Conservation (phyloP, 768 basidiomycete species). For the Ramaria sp. region DNA sequence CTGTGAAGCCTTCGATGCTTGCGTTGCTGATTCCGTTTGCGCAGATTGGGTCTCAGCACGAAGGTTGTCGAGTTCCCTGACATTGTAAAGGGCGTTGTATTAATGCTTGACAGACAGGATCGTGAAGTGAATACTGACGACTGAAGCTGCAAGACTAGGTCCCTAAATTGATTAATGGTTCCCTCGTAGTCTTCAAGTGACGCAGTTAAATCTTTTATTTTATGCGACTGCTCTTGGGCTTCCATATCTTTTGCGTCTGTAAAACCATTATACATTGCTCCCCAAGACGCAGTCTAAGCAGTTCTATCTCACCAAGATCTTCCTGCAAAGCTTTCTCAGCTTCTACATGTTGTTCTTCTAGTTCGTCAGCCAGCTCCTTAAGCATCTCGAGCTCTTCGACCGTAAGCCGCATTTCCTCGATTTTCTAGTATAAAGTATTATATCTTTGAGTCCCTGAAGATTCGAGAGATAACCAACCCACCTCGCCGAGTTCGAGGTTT, state of each 20-base stretch:
- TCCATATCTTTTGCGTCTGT: constrained; percentile 61
- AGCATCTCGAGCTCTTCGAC: constrained; percentile 95
- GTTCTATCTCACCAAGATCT: constrained; percentile 63
- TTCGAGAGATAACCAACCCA: constrained; percentile 17
- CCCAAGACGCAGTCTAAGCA: constrained; percentile 1
- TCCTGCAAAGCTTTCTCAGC: constrained; percentile 86
- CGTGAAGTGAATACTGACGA: constrained; percentile 35
- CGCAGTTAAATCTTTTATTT: constrained; percentile 64
- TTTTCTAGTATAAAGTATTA: constrained; percentile 48
- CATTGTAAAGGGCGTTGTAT: not conserved
- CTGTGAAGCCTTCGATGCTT: constrained; percentile 81
- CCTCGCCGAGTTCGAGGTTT: constrained; percentile 86
- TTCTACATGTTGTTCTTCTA: constrained; percentile 93
- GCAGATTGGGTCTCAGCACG: constrained; percentile 80
- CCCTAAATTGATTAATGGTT: constrained; percentile 88
- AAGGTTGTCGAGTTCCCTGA: constrained; percentile 78
- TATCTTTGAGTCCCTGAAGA: not conserved
- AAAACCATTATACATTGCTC: not conserved
- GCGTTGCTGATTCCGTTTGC: constrained; percentile 71
- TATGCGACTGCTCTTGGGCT: constrained; percentile 54
- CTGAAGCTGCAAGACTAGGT: constrained; percentile 78
- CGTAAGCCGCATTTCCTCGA: constrained; percentile 93
- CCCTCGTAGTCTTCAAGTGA: constrained; percentile 74
- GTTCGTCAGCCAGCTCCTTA: constrained; percentile 92
- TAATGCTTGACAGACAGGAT: not conserved